Evolutionary conservation across 345 rosid species (phyloP), one percentile per base, ranked within the genome.

Genomic region (Brassica nigra): DNA sequence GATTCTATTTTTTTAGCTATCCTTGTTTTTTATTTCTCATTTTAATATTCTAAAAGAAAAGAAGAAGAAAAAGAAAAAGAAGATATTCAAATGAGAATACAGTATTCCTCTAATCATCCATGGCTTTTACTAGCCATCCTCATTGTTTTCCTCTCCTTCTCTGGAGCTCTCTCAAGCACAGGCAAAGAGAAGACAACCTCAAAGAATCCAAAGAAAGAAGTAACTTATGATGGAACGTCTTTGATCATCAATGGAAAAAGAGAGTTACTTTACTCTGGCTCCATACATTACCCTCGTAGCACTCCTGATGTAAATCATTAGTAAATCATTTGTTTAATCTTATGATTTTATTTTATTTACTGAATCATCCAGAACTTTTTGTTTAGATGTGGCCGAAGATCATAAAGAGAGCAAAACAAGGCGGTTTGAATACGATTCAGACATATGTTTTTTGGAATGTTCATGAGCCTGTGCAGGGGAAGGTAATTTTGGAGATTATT

Each of bases 391-490:
- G 86, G 86, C 86, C 84, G 44, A 63, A 34, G 7, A 66, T 84
- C 54, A 78, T 84, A 66, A 73, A 70, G 61, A 84, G n/a, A 15
- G 81, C 86, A 0, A 88, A 87, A 75, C 83, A 78, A 10, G 93
- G 97, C 0, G 94, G 93, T 44, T 74, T 90, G 47, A 87, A 90
- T 66, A 76, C 90, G 0, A 86, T 92, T 34, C 90, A 92, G 31
- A 92, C 97, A 16, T 92, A 90, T 15, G 89, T 88, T 2, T 91
- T 91, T 58, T 91, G 92, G 97, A 88, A 89, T 65, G 74, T 84
- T 15, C 93, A 92, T 7, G 97, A 92, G 77, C 85, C 85, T 29
- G 62, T 49, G n/a, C 81, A 81, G 8, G 84, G 84, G 28, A 81
- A 81, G 81, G 84, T 81, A 77, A 14, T 30, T 27, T 47, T 15